Conservation (phyloP, 805 yeast species). For the Candida railenensis region DNA sequence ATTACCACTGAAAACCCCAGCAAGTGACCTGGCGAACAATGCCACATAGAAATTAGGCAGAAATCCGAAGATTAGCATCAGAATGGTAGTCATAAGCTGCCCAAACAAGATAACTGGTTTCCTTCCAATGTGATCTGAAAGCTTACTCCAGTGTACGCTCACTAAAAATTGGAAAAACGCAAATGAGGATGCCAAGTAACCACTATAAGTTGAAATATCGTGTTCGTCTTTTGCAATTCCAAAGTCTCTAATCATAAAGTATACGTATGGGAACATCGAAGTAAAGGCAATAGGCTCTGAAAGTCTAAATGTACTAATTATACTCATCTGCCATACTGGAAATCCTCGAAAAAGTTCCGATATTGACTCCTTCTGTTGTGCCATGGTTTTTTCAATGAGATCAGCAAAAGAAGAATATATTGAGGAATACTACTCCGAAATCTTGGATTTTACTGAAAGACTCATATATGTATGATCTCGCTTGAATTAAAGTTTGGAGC, state of each 20-base stretch:
- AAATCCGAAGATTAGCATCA: conserved; percentile 53
- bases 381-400: too few species aligned
- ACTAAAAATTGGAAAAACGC: conserved; percentile 59
- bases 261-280: conserved; percentile 61
- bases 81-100: conserved; percentile 46
- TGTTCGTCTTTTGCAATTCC: conserved; percentile 47
- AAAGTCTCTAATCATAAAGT: conserved; percentile 62
- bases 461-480: too few species aligned
- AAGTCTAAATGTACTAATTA: conserved; percentile 45
- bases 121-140: conserved; percentile 56
- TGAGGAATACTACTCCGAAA: background rate
- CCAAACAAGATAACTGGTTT: conserved; percentile 55
- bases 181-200: conserved; percentile 58
- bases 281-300: conserved; percentile 66
- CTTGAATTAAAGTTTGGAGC: too few species aligned
- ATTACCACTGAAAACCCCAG: conserved; percentile 63
- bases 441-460: too few species aligned
- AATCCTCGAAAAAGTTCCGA: conserved; percentile 35
- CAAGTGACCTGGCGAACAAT: conserved; percentile 49
- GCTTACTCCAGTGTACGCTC: conserved; percentile 59
- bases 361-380: background rate
- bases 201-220: conserved; percentile 58
- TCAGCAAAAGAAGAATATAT: background rate
- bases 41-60: conserved; percentile 52
- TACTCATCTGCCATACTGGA: conserved; percentile 50